phyloP scores from a whole-genome alignment of 2,329 filamentous ascomycete species.

The Talaromyces rugulosus region DNA sequence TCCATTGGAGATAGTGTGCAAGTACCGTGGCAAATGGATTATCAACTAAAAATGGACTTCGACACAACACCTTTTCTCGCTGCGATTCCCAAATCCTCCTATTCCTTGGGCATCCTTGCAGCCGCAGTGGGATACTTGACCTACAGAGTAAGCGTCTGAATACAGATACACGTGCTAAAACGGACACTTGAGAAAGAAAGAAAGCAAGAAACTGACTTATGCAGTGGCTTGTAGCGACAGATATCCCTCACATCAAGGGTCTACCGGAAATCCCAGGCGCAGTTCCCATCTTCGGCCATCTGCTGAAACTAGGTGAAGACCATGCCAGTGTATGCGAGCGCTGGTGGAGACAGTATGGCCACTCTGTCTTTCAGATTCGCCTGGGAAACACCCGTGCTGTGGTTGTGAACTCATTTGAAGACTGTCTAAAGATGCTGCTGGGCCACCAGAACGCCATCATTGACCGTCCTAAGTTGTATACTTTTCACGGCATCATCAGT shows the following conservation, averaged over 20 bases:
- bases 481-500: slow-evolving; percentile 70
- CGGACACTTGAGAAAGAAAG: no score
- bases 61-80: no score
- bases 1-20: no score
- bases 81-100: no score
- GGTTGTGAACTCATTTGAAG: slow-evolving; percentile 69
- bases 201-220: no score
- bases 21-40: no score
- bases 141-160: no score
- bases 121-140: no score
- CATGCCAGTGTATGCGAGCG: slow-evolving; percentile 50
- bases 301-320: slow-evolving; percentile 52
- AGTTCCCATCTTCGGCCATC: slow-evolving; percentile 55
- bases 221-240: slow-evolving; percentile 31
- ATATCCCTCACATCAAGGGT: slow-evolving; percentile 53
- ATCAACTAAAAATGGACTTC: no score
- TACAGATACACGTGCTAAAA: no score
- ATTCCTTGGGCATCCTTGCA: no score
- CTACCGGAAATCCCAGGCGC: slow-evolving; percentile 54
- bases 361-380: slow-evolving; percentile 53
- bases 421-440: slow-evolving; percentile 64
- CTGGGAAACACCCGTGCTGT: slow-evolving; percentile 53
- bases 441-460: slow-evolving; percentile 69
- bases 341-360: slow-evolving; percentile 50
- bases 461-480: slow-evolving; percentile 68